Percentiles rank a stretch among this genome's conserved stretches.
Conservation (phyloP, 768 basidiomycete species). For the Panaeolus cyanescens region DNA sequence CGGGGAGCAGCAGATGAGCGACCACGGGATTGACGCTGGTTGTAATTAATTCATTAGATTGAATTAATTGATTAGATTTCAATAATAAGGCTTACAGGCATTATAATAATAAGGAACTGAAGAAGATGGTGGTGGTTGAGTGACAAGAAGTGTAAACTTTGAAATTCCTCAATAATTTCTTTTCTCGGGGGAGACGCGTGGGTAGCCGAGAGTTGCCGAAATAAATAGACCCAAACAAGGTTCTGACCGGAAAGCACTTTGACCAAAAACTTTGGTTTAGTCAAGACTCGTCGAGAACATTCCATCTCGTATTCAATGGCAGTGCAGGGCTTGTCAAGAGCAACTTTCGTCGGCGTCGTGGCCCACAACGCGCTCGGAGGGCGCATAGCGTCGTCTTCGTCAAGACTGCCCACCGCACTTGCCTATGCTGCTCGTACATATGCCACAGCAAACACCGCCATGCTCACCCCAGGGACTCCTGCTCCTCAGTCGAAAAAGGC, state of each 20-base stretch:
- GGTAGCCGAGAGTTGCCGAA: slow-evolving; percentile 27
- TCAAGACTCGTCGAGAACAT: too few species aligned
- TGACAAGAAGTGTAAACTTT: slow-evolving; percentile 14
- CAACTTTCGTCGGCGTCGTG: slow-evolving; percentile 14
- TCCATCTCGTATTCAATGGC: slow-evolving; percentile 9
- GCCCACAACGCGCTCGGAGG: slow-evolving; percentile 9
- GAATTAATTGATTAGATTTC: neutral
- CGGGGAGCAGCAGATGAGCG: slow-evolving; percentile 61
- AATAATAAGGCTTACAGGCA: slow-evolving; percentile 37
- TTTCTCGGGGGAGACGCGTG: slow-evolving; percentile 28
- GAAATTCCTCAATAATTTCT: slow-evolving; percentile 22
- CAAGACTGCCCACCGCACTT: neutral
- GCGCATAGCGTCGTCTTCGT: slow-evolving; percentile 14
- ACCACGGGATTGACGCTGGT: slow-evolving; percentile 77
- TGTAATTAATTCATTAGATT: neutral
- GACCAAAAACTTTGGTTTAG: too few species aligned
- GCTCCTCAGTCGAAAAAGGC: neutral
- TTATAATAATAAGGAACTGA: slow-evolving; percentile 19
- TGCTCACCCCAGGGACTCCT: neutral
- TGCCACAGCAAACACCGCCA: slow-evolving; percentile 14
- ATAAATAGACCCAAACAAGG: slow-evolving; percentile 23
- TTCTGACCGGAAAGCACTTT: neutral
- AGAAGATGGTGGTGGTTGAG: slow-evolving; percentile 32
- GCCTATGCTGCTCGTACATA: slow-evolving; percentile 11
- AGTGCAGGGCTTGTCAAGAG: slow-evolving; percentile 13